phyloP scores from a whole-genome alignment of 257 asterid species.

The Fraxinus cuspidata region DNA sequence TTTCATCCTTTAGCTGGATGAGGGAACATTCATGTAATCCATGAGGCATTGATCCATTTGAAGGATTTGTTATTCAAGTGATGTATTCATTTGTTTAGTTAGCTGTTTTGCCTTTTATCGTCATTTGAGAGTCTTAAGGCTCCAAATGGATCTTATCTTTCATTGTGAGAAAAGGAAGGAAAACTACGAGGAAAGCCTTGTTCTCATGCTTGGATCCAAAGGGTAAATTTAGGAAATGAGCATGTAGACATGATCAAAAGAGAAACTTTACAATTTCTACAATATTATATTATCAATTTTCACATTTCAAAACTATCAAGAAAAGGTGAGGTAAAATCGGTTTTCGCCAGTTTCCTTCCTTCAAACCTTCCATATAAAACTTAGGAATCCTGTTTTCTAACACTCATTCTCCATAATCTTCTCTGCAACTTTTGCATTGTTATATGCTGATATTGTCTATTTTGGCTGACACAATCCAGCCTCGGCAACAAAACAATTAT shows the following conservation, averaged over 20 bases:
- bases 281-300: not conserved
- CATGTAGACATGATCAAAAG: not conserved
- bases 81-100: not conserved
- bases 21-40: not conserved
- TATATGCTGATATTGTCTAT: constrained; percentile 13
- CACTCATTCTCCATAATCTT: not conserved
- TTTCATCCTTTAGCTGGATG: not conserved
- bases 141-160: constrained; percentile 14
- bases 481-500: constrained; percentile 12
- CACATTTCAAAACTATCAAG: constrained; percentile 7
- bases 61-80: not conserved
- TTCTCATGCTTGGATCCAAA: constrained; percentile 8
- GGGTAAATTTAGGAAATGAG: not conserved
- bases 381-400: not conserved
- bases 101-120: not conserved
- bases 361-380: not conserved
- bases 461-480: constrained; percentile 4
- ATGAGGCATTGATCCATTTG: not conserved
- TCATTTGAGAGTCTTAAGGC: constrained; percentile 5
- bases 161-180: constrained; percentile 1
- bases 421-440: not conserved
- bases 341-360: not conserved
- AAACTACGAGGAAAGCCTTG: not conserved
- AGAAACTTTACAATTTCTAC: not conserved
- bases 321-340: not conserved